Conservation (phyloP, 192 early-diverging fungal species). For the Coemansia aciculifera region DNA sequence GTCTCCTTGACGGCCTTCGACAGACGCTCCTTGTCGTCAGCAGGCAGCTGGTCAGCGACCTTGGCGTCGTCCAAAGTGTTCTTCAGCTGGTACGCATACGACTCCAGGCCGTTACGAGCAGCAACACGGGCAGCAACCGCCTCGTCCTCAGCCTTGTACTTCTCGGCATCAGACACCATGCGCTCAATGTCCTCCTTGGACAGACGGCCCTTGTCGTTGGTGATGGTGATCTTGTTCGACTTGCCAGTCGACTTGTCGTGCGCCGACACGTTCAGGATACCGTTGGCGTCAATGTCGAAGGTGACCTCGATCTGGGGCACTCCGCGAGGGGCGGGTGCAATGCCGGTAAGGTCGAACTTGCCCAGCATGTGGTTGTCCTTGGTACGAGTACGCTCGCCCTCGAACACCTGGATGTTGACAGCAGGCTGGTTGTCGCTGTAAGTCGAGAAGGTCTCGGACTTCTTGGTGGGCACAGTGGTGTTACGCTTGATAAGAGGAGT, state of each 20-base stretch:
- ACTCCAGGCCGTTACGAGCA: slow-evolving; percentile 94
- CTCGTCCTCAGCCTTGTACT: slow-evolving; percentile 98
- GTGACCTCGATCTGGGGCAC: slow-evolving; percentile 97
- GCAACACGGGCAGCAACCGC: slow-evolving; percentile 84
- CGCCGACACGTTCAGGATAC: slow-evolving; percentile 94
- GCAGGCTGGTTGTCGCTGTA: slow-evolving; percentile 98
- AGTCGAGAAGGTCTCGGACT: slow-evolving; percentile 98
- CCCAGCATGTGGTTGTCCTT: slow-evolving; percentile 99
- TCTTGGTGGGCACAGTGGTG: slow-evolving; percentile 97
- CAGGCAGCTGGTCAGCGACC: slow-evolving; percentile 75
- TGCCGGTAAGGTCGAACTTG: slow-evolving; percentile 97
- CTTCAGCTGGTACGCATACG: slow-evolving; percentile 96
- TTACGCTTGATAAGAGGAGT: slow-evolving; percentile 96
- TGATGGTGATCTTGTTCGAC: slow-evolving; percentile 98
- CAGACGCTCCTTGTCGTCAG: slow-evolving; percentile 88
- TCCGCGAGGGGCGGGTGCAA: slow-evolving; percentile 95
- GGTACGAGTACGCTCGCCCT: slow-evolving; percentile 96
- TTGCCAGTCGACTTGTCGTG: slow-evolving; percentile 92
- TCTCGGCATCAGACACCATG: slow-evolving; percentile 92
- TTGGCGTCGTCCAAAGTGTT: slow-evolving; percentile 88
- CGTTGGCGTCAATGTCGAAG: slow-evolving; percentile 97
- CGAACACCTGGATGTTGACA: slow-evolving; percentile 96
- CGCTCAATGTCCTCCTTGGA: slow-evolving; percentile 99
- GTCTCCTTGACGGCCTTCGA: slow-evolving; percentile 80
- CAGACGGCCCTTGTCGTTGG: slow-evolving; percentile 98